Conservation (phyloP, 371 early-diverging fungal species). For the Globomyces sp. region DNA sequence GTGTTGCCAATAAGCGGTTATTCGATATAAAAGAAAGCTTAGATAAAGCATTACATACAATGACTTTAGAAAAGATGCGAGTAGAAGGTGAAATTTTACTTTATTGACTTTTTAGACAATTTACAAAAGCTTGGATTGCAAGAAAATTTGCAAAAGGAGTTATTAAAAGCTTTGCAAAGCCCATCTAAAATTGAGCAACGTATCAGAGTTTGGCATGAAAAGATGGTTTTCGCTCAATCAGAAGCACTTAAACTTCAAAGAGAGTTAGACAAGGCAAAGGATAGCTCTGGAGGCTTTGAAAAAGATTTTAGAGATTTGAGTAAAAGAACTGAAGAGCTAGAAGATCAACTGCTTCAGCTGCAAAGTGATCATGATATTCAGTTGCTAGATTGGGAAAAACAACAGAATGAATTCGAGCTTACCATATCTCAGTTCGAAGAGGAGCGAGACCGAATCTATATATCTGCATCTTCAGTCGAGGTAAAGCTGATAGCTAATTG, state of each 20-base stretch:
- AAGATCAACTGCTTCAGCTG: constrained; percentile 24
- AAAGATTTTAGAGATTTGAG: constrained; percentile 8
- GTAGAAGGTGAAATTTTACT: too few species aligned
- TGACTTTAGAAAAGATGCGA: too few species aligned
- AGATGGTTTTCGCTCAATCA: constrained; percentile 31
- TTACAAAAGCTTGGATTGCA: too few species aligned
- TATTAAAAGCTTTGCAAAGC: too few species aligned
- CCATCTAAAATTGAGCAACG: constrained; percentile 10
- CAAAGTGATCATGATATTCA: constrained; percentile 31
- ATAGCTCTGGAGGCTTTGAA: constrained; percentile 12
- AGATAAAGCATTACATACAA: too few species aligned
- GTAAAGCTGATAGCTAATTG: too few species aligned
- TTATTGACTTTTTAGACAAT: too few species aligned
- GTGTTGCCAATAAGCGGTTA: neutral
- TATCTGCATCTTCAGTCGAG: constrained; percentile 29
- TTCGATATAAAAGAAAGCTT: too few species aligned
- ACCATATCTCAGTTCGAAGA: constrained; percentile 29
- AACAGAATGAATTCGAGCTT: constrained; percentile 35
- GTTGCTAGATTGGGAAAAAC: constrained; percentile 42
- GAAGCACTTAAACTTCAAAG: constrained; percentile 29
- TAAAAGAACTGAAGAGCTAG: constrained; percentile 24
- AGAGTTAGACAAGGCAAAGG: constrained; percentile 20
- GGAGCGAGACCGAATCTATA: constrained; percentile 40
- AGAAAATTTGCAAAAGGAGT: too few species aligned
- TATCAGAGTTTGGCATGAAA: constrained; percentile 38